Percentiles rank a stretch among this genome's conserved stretches.
Conservation (phyloP, 139 green algal genomes). For the Chlorella vulgaris region DNA sequence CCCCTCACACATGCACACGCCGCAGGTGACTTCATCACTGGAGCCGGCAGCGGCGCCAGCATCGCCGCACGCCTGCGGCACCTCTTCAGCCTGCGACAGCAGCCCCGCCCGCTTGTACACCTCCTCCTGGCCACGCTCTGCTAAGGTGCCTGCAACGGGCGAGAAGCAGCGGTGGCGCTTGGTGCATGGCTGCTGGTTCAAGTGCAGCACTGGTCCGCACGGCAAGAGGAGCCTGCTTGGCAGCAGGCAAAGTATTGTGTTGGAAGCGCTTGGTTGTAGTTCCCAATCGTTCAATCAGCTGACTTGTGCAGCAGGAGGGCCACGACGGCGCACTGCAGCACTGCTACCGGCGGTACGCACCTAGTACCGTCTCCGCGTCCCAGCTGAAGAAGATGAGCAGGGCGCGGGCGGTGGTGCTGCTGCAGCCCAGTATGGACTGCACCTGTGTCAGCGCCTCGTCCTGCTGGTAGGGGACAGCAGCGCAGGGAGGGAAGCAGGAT, state of each 20-base stretch:
- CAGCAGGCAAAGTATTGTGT: too few species aligned
- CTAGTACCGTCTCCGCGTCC: constrained; percentile 37
- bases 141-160: constrained; percentile 42
- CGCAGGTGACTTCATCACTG: constrained; percentile 52
- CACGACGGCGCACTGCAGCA: too few species aligned
- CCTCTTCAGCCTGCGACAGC: constrained; percentile 31
- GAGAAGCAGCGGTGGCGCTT: background rate
- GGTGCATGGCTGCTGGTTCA: background rate
- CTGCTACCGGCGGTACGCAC: background rate
- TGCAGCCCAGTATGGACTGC: constrained; percentile 66
- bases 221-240: background rate
- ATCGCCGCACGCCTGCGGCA: background rate
- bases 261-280: too few species aligned
- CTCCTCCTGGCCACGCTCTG: constrained; percentile 48
- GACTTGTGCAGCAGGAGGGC: too few species aligned
- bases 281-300: too few species aligned
- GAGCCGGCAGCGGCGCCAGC: background rate
- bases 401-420: constrained; percentile 53
- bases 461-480: constrained; percentile 40
- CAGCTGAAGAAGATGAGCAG: constrained; percentile 81
- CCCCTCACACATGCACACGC: constrained; percentile 65
- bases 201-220: background rate
- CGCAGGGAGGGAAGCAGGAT: too few species aligned
- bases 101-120: constrained; percentile 53
- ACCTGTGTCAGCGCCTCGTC: constrained; percentile 62